Evolutionary conservation across 2,329 filamentous ascomycete genomes (phyloP), one percentile per base, ranked within the genome.

Genomic region (Paecilomyces niveus): DNA sequence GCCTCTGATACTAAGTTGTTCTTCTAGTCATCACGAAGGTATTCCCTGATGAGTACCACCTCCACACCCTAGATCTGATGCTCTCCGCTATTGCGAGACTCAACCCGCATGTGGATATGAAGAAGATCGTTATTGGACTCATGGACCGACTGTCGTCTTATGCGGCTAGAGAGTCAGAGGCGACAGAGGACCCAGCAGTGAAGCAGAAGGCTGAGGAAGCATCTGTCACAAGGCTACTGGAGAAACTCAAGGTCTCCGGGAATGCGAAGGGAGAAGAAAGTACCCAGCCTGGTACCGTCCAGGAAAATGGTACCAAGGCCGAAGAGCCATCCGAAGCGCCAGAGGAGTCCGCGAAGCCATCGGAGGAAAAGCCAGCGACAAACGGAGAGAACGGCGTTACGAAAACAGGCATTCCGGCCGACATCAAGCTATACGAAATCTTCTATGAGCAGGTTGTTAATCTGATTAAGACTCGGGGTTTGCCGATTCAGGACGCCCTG

Each of bases 141-240:
- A 99, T 99, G 95, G 93, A 99, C 70, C 86, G 94, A 45, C 77
- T 99, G 31, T 97, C 94, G 6, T 88, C 92, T 57, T 99, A 96
- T 73, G 93, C 94, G n/a, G 89, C 94, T 67, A 84, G 92, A 58
- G 93, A 97, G 74, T 84, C 90, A 3, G 87, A 89, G 58, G 81
- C 84, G 21, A 80, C 83, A 3, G 85, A 88, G 45, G 86, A 93
- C 66, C 80, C 83, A 4, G 87, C 90, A 57, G 85, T 92, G 65
- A 86, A 86, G 64, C 86, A 86, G 62, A 88, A 90, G 73, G 80
- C 85, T 29, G 94, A 99, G 74, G 87, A 94, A 64, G 90, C 96
- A 56, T 93, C 93, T 0, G 83, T 96, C 57, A 80, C 84, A 13
- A 85, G 84, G 54, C 80, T 99, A 56, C 76, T 99, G 53, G 88